Conservation (phyloP, 2,329 filamentous ascomycete genomes). For the Microsporum audouinii region DNA sequence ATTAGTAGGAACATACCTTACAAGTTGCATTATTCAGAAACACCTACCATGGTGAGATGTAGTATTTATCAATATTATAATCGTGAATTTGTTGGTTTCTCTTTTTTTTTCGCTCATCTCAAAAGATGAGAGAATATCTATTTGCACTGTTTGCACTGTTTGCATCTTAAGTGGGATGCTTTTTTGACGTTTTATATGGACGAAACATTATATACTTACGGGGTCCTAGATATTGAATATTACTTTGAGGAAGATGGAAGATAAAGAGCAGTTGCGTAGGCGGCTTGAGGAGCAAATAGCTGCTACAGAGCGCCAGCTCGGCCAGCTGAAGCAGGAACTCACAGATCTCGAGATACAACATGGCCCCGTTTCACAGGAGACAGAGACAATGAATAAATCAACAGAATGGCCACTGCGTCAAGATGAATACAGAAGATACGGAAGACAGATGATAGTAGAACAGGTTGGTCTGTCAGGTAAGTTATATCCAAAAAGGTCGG, state of each 20-base stretch:
- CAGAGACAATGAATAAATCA: background rate
- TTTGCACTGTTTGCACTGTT: too few relatives aligned
- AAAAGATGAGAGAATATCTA: too few relatives aligned
- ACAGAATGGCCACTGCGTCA: constrained; percentile 56
- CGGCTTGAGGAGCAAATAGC: constrained; percentile 22
- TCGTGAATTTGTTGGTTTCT: too few relatives aligned
- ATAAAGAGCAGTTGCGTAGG: constrained; percentile 7
- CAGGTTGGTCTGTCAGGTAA: constrained; percentile 63
- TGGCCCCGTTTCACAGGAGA: background rate
- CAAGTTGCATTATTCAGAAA: background rate
- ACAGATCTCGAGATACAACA: constrained; percentile 9
- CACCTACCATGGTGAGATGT: constrained; percentile 7
- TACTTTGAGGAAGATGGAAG: background rate
- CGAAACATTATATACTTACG: background rate
- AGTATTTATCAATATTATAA: background rate
- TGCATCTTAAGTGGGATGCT: background rate
- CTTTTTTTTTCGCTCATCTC: too few relatives aligned
- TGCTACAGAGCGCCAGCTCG: constrained; percentile 28
- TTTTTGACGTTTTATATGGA: background rate
- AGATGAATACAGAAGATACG: constrained; percentile 77
- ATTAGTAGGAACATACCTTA: constrained; percentile 1
- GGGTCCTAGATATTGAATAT: background rate
- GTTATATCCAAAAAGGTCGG: background rate
- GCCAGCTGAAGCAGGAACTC: constrained; percentile 27
- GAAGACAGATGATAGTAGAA: constrained; percentile 79